Conservation (phyloP, 2,329 filamentous ascomycete genomes). For the Colletotrichum gloeosporioides region DNA sequence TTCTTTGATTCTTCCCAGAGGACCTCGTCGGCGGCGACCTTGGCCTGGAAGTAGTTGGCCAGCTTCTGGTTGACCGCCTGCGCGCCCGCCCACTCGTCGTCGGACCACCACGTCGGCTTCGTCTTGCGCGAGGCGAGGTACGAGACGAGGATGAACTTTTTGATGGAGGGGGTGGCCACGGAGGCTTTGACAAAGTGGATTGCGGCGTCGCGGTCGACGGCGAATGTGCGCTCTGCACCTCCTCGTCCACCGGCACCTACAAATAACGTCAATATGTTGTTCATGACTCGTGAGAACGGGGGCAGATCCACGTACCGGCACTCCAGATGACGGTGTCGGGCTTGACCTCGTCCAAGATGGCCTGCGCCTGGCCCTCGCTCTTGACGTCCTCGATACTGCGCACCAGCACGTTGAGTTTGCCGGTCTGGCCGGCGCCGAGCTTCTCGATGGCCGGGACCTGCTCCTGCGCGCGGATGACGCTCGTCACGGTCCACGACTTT, state of each 20-base stretch:
- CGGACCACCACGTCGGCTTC: conserved; percentile 61
- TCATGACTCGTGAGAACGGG: not conserved
- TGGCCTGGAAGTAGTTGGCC: conserved; percentile 63
- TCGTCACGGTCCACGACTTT: conserved; percentile 78
- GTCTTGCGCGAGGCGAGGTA: conserved; percentile 60
- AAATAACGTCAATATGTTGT: not conserved
- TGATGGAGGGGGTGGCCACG: conserved; percentile 57
- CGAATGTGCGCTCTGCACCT: conserved; percentile 60
- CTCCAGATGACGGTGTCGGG: conserved; percentile 73
- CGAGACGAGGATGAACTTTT: conserved; percentile 69
- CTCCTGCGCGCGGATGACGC: conserved; percentile 75
- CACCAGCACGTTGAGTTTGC: conserved; percentile 72
- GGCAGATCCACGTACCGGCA: conserved; percentile 54
- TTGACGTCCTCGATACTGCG: conserved; percentile 75
- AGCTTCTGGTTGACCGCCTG: conserved; percentile 50
- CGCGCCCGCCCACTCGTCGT: conserved; percentile 53
- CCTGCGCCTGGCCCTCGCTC: conserved; percentile 64
- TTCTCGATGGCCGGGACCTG: conserved; percentile 70
- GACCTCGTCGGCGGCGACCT: conserved; percentile 63
- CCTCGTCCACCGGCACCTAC: conserved; percentile 64
- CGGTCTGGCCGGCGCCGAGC: conserved; percentile 62
- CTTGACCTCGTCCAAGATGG: conserved; percentile 65
- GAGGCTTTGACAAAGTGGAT: conserved; percentile 67
- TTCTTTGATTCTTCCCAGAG: conserved; percentile 54
- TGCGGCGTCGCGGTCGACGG: conserved; percentile 69